These are phyloP conservation scores for Amanita brunnescens DNA, from an alignment of 768 basidiomycete species.

Conservation along the genomic window DNA sequence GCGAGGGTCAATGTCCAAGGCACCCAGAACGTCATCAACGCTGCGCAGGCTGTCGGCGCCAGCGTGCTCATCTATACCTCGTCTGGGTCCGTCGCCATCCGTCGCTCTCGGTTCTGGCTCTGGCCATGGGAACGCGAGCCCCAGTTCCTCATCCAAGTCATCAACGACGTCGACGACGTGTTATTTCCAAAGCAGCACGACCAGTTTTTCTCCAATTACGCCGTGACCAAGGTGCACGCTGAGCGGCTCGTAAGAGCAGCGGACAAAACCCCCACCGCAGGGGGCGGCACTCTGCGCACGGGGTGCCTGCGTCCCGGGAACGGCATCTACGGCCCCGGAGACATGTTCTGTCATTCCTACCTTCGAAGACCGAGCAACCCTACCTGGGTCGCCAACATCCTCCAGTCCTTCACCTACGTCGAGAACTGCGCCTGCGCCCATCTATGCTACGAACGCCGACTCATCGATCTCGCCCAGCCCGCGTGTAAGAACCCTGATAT, in stretches of 20 bases:
- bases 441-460: constrained; percentile 62
- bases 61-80: constrained; percentile 62
- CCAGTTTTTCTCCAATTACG: constrained; percentile 75
- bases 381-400: constrained; percentile 47
- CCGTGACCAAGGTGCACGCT: constrained; percentile 51
- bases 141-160: constrained; percentile 47
- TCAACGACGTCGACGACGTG: constrained; percentile 48
- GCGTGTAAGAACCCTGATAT: constrained; percentile 44
- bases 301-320: constrained; percentile 76
- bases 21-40: constrained; percentile 57
- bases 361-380: constrained; percentile 52
- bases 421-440: constrained; percentile 72
- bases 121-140: constrained; percentile 72
- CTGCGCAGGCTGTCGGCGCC: constrained; percentile 47
- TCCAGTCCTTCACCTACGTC: constrained; percentile 64
- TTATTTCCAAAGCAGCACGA: constrained; percentile 43
- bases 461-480: constrained; percentile 47
- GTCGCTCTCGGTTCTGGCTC: constrained; percentile 50
- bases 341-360: constrained; percentile 57
- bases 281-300: constrained; percentile 39
- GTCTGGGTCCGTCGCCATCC: constrained; percentile 56
- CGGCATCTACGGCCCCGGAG: constrained; percentile 69
- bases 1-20: constrained; percentile 57
- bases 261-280: constrained; percentile 23
- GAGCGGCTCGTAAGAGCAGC: constrained; percentile 37